Conservation (phyloP, 345 rosid genomes). For the Rhodamnia argentea region DNA sequence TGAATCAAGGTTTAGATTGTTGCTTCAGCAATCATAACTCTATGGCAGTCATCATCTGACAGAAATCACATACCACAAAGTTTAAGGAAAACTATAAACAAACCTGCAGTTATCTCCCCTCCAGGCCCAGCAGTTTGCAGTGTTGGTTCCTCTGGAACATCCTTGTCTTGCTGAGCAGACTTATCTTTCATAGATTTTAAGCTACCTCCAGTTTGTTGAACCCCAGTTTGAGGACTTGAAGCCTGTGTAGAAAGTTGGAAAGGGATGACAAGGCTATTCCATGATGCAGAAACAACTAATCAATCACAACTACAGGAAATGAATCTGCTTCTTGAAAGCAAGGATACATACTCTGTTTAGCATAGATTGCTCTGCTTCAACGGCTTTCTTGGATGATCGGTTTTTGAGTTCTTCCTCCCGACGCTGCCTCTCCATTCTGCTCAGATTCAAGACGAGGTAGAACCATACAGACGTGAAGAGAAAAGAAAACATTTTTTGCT, state of each 20-base stretch:
- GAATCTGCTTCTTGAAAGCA: not conserved
- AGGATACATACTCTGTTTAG: constrained; percentile 50
- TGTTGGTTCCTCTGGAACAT: constrained; percentile 62
- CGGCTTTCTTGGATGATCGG: constrained; percentile 74
- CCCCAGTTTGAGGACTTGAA: constrained; percentile 80
- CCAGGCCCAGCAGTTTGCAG: constrained; percentile 86
- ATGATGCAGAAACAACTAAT: not conserved
- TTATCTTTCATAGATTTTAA: constrained; percentile 83
- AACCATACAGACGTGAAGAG: not conserved
- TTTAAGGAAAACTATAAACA: constrained; percentile 5
- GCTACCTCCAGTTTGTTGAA: constrained; percentile 65
- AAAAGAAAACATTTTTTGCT: not conserved
- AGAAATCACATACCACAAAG: not conserved
- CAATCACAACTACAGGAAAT: not conserved
- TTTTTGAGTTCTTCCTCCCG: constrained; percentile 90
- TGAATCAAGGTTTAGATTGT: not conserved
- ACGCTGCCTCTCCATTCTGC: constrained; percentile 93
- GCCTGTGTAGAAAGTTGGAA: constrained; percentile 45
- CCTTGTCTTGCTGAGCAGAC: constrained; percentile 55
- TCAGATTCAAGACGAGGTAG: not conserved
- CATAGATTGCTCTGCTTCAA: constrained; percentile 78
- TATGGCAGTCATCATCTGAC: not conserved
- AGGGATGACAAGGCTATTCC: not conserved
- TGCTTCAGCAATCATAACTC: not conserved
- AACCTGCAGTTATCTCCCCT: constrained; percentile 98